Evolutionary conservation across 768 basidiomycete species (phyloP).

Genomic region (Coprinellus micaceus): DNA sequence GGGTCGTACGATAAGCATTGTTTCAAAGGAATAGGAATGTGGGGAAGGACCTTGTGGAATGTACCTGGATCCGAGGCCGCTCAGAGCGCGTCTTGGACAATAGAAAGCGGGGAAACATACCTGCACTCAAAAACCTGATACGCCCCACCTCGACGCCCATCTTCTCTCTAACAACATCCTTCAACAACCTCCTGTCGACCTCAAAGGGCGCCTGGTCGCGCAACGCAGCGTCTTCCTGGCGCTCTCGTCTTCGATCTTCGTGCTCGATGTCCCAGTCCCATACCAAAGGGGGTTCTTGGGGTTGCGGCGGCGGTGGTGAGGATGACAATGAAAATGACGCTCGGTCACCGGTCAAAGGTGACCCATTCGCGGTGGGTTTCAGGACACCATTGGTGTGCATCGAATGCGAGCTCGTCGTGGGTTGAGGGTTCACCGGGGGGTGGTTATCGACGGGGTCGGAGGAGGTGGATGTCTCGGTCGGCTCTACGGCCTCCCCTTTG

Average conservation of each 20-base stretch:
- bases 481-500: neutral
- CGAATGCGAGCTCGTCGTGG: neutral
- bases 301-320: constrained; percentile 6
- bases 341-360: constrained; percentile 8
- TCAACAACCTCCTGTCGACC: constrained; percentile 70
- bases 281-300: constrained; percentile 31
- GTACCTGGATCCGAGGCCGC: constrained; percentile 49
- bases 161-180: constrained; percentile 74
- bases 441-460: neutral
- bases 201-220: constrained; percentile 67
- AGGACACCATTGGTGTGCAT: neutral
- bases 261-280: constrained; percentile 77
- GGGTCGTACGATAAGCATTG: constrained; percentile 4
- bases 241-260: constrained; percentile 63
- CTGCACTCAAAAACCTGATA: constrained; percentile 72
- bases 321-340: no score
- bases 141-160: constrained; percentile 62
- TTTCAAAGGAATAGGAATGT: neutral
- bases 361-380: neutral
- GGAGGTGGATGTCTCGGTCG: neutral
- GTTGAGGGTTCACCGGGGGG: neutral
- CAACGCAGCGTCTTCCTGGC: constrained; percentile 55
- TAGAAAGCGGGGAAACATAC: constrained; percentile 41
- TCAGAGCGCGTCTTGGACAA: constrained; percentile 1
- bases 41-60: constrained; percentile 67